A percentile compares a stretch with the other conserved stretches of the same genome.
Conservation (phyloP, 352 stramenopile genomes). For the Globisporangium radiosum region DNA sequence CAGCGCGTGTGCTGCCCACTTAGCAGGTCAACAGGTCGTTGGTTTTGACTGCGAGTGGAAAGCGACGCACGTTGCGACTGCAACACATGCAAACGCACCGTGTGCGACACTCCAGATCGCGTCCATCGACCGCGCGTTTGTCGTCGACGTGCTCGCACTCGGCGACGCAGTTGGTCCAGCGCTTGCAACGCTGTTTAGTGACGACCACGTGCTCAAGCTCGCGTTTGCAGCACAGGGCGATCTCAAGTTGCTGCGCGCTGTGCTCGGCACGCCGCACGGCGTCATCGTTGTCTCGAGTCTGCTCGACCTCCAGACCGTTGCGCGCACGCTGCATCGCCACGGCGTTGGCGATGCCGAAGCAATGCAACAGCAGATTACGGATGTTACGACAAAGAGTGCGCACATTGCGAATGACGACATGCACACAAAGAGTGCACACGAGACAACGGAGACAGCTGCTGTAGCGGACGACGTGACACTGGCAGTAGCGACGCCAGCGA, state of each 20-base stretch:
- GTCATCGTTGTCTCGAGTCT: constrained; percentile 40
- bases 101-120: constrained; percentile 67
- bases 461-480: background rate
- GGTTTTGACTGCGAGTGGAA: constrained; percentile 84
- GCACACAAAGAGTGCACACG: constrained; percentile 7
- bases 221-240: constrained; percentile 68
- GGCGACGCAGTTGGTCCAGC: constrained; percentile 18
- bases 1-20: constrained; percentile 26
- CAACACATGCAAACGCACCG: constrained; percentile 9
- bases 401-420: constrained; percentile 1
- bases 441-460: background rate
- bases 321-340: constrained; percentile 23
- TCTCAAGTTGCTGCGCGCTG: constrained; percentile 41
- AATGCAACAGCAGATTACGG: too few relatives aligned
- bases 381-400: background rate
- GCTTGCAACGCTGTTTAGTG: constrained; percentile 36
- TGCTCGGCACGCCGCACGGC: constrained; percentile 20
- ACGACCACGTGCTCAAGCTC: constrained; percentile 51
- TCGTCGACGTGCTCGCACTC: constrained; percentile 58
- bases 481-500: background rate
- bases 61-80: constrained; percentile 23
- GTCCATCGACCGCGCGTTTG: constrained; percentile 46
- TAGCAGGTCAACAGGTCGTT: constrained; percentile 36
- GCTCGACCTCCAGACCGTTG: constrained; percentile 49
- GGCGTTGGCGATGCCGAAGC: constrained; percentile 1